Conservation (phyloP, 208 protist genomes). For the Trypanosomatidae sp. region DNA sequence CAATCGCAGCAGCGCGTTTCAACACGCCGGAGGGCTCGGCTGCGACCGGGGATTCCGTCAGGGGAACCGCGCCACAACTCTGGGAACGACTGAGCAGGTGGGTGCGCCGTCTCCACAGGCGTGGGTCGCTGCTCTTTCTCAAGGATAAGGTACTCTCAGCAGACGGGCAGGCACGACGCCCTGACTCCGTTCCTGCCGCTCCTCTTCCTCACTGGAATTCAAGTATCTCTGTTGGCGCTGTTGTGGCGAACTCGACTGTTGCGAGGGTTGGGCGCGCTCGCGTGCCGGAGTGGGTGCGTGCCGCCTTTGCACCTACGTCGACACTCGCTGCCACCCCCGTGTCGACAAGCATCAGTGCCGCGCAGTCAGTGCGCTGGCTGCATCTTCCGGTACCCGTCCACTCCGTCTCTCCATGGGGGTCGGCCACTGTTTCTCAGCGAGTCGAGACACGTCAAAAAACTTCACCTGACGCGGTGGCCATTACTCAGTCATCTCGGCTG, state of each 20-base stretch:
- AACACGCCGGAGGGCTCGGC: background rate
- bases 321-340: constrained; percentile 4
- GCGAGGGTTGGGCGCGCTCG: background rate
- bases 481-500: background rate
- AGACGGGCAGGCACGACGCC: background rate
- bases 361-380: constrained; percentile 7
- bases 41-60: background rate
- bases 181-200: background rate
- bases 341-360: background rate
- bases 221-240: background rate
- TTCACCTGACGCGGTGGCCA: background rate
- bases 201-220: background rate
- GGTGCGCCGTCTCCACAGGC: background rate
- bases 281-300: constrained; percentile 19
- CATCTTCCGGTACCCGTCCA: background rate
- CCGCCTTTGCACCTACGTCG: constrained; percentile 10
- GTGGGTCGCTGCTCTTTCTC: background rate
- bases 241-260: background rate
- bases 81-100: background rate
- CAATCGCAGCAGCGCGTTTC: background rate
- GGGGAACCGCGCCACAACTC: background rate
- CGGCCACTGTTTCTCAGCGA: background rate
- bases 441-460: background rate
- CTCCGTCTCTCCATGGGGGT: background rate
- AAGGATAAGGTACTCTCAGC: background rate